A percentile compares a stretch with the other conserved stretches of the same genome.
Evolutionary conservation across 768 basidiomycete species (phyloP).

Genomic region (Auricularia sp.): DNA sequence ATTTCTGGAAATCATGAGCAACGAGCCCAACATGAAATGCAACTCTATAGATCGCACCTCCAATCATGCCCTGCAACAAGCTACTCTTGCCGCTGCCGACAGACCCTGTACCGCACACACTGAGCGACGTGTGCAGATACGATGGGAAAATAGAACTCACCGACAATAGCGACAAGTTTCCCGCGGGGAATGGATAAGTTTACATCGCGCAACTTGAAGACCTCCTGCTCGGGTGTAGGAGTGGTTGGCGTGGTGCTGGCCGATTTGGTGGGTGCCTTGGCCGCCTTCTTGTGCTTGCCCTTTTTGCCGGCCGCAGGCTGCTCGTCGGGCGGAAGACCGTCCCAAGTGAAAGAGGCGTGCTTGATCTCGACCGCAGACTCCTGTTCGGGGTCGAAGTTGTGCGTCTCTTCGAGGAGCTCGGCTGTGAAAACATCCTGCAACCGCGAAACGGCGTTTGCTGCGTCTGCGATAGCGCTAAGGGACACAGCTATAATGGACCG

Average conservation of each 20-base stretch:
- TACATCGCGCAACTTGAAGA: constrained; percentile 61
- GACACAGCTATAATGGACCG: constrained; percentile 39
- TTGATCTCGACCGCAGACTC: constrained; percentile 58
- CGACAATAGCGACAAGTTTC: constrained; percentile 76
- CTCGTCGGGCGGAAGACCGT: constrained; percentile 51
- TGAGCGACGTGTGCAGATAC: no score
- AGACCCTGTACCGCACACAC: constrained; percentile 19
- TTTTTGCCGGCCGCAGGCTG: constrained; percentile 22
- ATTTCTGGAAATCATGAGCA: constrained; percentile 34
- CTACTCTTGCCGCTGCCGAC: constrained; percentile 29
- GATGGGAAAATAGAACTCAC: background rate
- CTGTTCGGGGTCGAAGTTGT: constrained; percentile 42
- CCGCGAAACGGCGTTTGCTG: constrained; percentile 67
- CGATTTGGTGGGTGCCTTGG: constrained; percentile 18
- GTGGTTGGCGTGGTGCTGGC: constrained; percentile 10
- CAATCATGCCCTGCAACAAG: constrained; percentile 63
- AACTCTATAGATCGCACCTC: constrained; percentile 55
- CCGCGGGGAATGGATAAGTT: constrained; percentile 64
- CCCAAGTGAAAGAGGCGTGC: constrained; percentile 79
- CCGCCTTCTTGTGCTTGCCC: constrained; percentile 27
- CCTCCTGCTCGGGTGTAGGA: constrained; percentile 20
- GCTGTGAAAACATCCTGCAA: constrained; percentile 77
- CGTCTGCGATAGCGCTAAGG: constrained; percentile 76
- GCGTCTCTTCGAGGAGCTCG: constrained; percentile 56
- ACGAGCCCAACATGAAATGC: constrained; percentile 1